Base-by-base conservation (phyloP, 768 basidiomycete species). In the Pleurotus ostreatus region DNA sequence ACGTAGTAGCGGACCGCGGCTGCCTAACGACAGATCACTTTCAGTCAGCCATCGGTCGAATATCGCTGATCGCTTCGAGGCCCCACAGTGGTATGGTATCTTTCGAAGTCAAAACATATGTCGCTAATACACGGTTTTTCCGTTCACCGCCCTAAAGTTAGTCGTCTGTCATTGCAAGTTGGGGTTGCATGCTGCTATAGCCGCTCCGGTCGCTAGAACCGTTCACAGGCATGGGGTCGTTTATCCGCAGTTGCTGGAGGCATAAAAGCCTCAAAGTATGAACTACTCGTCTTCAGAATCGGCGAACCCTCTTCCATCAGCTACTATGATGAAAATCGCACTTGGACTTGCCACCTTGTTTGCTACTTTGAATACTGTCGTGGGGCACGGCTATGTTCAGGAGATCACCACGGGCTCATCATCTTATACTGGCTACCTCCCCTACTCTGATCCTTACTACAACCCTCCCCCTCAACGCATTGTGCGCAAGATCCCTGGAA, bases 401-500 rank as follows among this genome's bases (percentile, higher is more conserved):
- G 61, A 68, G 30, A 60, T 67, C 2, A 61, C 61, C 37, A 46
- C 65, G 15, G 66, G 65, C 1, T 61, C 62, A 13, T 57, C 62
- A 2, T 60, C 60, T 5, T 70, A 67, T 38, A 66, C 68, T 2
- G 70, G 68, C 0, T 70, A 66, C 46, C 58, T 66, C 16, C 68
- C 68, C 2, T 67, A 71, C 63, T 56, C 58, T 15, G 68, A 69
- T 52, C 65, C 64, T 4, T 70, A 70, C 46, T 61, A 63, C 18
- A 66, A 55, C 57, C 68, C 75, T 6, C 41, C 62, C n/a, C 74
- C 74, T 15, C 55, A 70, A 34, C 64, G 74, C 2, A 74, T 77
- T 62, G 65, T 77, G 26, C 69, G 75, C 5, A 61, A 63, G 25
- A 70, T 75, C 49, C 71, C 73, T 25, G 70, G 71, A 55, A 73